Evolutionary conservation across 345 rosid genomes (phyloP), one percentile per base, ranked within the genome.

Genomic region (Nasturtium officinale): DNA sequence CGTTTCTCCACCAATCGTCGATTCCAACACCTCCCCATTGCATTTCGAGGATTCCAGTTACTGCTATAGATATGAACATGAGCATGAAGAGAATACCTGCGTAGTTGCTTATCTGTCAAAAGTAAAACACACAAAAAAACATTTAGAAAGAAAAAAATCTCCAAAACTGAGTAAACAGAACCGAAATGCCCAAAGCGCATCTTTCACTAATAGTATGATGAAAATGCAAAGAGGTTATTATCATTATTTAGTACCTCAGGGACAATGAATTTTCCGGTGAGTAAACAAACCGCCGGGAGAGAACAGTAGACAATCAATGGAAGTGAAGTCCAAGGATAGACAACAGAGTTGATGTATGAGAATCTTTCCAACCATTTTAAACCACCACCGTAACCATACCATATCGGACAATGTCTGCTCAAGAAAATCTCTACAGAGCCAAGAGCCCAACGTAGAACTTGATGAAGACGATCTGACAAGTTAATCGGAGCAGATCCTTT

Each of bases 311-410:
- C 93, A 46, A 92, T 77, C 78, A 92, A 79, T 11, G 98, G 98
- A 75, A 92, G 71, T 17, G 96, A 90, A 40, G 96, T 92, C 93
- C 89, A 90, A 9, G 96, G 98, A 74, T 92, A 92, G 28, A 92
- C 93, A 37, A 92, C 98, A 0, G 98, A 92, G 84, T 90, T 90
- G 64, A 92, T 90, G 76, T 92, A 92, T 18, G 98, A 90, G 81
- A 93, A 90, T 28, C 98, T 82, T 77, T 93, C 98, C 80, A 93
- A 74, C 96, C 90, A 89, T 73, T 93, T 90, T 83, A 93, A 82
- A 0, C 98, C 98, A 68, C 98, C 98, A 17, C 98, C 98, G 59
- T 90, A 92, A 40, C 98, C 98, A 76, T 92, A 92, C 98, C 98
- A 92, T 63, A 92, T 90, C 0, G 98, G 98, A 59, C 98, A 93